Conservation (phyloP, 1,284 basidiomycete species). For the Peniophora sp. region DNA sequence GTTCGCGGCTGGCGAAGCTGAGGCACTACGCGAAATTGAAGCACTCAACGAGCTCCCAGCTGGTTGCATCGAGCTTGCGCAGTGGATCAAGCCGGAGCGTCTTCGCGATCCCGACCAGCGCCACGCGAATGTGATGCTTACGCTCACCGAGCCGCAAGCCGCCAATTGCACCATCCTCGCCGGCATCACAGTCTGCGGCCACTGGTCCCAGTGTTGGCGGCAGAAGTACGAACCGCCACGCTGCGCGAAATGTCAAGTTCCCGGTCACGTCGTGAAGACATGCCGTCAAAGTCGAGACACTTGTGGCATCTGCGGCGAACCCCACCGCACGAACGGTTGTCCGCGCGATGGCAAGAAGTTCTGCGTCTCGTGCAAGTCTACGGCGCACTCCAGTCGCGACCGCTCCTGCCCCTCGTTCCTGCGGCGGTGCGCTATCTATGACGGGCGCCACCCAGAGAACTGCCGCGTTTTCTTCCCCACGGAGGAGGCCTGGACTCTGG, state of each 20-base stretch:
- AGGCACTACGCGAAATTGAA: too few species aligned
- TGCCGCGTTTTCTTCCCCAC: slow-evolving; percentile 1
- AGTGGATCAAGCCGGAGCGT: too few species aligned
- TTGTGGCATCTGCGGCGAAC: slow-evolving; percentile 7
- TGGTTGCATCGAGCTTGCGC: too few species aligned
- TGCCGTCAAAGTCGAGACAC: not conserved
- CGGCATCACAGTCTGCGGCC: too few species aligned
- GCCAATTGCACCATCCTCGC: too few species aligned
- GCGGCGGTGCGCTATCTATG: not conserved
- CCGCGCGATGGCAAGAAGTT: not conserved
- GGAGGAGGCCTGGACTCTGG: slow-evolving; percentile 3
- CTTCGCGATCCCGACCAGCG: too few species aligned
- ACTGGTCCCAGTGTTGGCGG: too few species aligned
- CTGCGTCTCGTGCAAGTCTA: slow-evolving; percentile 1
- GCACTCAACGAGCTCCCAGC: too few species aligned
- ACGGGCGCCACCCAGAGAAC: slow-evolving; percentile 4
- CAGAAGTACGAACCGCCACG: slow-evolving; percentile 4
- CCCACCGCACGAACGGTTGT: slow-evolving; percentile 5
- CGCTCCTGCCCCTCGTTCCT: slow-evolving; percentile 2
- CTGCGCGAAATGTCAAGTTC: slow-evolving; percentile 8
- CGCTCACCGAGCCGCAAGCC: too few species aligned
- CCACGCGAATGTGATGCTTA: too few species aligned
- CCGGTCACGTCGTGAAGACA: slow-evolving; percentile 1
- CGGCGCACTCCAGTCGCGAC: not conserved
- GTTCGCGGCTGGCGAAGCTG: too few species aligned